phyloP scores from a whole-genome alignment of 768 basidiomycete species.

The Mycena amicta region DNA sequence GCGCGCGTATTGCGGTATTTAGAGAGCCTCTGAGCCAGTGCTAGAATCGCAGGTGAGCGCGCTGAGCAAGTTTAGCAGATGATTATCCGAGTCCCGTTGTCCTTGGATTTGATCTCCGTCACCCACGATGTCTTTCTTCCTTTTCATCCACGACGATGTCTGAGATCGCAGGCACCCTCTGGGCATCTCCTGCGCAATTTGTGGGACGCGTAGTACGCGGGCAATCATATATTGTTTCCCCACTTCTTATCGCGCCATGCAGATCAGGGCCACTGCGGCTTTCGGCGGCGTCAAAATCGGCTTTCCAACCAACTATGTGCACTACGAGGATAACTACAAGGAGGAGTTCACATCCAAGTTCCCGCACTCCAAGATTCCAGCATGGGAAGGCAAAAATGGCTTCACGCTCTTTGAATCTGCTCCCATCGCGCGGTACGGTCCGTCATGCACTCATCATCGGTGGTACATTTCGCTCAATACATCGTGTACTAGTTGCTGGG shows the following conservation, averaged over 20 bases:
- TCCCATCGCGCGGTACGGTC: constrained; percentile 87
- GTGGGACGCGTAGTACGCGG: constrained; percentile 5
- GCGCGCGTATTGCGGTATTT: too few species aligned
- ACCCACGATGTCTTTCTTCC: too few species aligned
- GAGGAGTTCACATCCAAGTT: constrained; percentile 75
- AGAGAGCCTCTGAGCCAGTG: too few species aligned
- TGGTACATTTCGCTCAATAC: too few species aligned
- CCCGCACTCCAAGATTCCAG: constrained; percentile 82
- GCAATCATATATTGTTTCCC: neutral
- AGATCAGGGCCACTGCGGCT: constrained; percentile 62
- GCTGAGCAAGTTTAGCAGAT: too few species aligned
- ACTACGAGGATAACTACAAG: constrained; percentile 68
- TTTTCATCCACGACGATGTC: constrained; percentile 1
- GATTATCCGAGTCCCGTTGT: too few species aligned
- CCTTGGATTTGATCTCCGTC: too few species aligned
- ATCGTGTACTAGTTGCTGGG: constrained; percentile 80
- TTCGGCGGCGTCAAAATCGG: constrained; percentile 62
- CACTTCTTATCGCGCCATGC: neutral
- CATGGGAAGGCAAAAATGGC: constrained; percentile 74
- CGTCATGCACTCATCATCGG: too few species aligned
- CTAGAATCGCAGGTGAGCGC: too few species aligned
- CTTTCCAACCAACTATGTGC: constrained; percentile 54
- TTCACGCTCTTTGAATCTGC: constrained; percentile 76
- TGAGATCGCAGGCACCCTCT: constrained; percentile 10
- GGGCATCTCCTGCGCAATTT: constrained; percentile 11